Percentiles rank a stretch among this genome's conserved stretches.
phyloP scores from a whole-genome alignment of 2,329 filamentous ascomycete genomes.

The Chalaropsis thielavioides region DNA sequence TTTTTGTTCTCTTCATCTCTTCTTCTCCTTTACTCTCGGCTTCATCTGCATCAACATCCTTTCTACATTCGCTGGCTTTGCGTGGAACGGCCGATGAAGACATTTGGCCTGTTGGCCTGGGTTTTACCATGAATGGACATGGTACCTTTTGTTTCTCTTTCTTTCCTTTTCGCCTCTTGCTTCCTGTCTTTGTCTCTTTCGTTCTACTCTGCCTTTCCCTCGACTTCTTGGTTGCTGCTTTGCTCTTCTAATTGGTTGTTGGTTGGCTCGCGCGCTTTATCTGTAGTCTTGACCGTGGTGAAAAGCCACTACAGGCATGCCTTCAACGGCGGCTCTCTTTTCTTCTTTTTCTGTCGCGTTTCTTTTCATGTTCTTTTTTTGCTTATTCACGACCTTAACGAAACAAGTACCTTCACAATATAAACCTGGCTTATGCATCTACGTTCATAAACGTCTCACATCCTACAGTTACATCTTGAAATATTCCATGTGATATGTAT shows the following conservation, averaged over 20 bases:
- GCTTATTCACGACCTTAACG: constrained; percentile 6
- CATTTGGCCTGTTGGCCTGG: constrained; percentile 12
- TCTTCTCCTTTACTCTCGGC: not conserved
- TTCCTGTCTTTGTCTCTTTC: not conserved
- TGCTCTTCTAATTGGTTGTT: not conserved
- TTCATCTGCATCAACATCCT: constrained; percentile 1
- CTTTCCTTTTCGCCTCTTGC: not conserved
- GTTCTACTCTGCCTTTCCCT: not conserved
- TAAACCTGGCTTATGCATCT: not conserved
- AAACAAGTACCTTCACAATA: constrained; percentile 3
- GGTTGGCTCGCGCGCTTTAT: not conserved
- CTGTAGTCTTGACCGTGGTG: not conserved
- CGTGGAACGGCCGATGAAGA: constrained; percentile 11
- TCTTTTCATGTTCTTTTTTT: not conserved
- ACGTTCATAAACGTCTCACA: not conserved
- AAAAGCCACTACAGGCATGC: not conserved
- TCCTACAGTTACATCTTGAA: not conserved
- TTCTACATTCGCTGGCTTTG: constrained; percentile 2
- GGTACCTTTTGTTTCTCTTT: constrained; percentile 12
- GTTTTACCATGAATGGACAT: constrained; percentile 16
- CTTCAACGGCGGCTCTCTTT: not conserved
- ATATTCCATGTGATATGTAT: not conserved
- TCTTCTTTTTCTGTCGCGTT: not conserved
- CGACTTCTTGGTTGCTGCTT: not conserved
- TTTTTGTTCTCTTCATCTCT: not conserved